Base-by-base conservation (phyloP, 768 basidiomycete species). In the Mycena kentingensis region DNA sequence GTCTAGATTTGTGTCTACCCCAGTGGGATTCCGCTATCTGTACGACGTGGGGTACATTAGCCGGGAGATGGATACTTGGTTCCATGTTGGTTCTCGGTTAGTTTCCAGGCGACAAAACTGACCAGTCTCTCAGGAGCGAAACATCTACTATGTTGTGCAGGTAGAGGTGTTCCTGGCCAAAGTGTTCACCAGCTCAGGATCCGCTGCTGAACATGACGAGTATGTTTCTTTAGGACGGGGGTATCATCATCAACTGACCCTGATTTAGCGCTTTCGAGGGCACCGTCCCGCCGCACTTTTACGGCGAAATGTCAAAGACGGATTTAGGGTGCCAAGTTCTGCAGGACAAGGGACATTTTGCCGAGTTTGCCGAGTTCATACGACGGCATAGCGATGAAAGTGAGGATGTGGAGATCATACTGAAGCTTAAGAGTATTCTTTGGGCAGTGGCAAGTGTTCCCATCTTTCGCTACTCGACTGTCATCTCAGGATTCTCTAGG, bases 241-340 rank as follows among this genome's bases (percentile, higher is more conserved):
- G 39, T n/a, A 31, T 11, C 15, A 13, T 38, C 24, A 15, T 15
- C 44, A 22, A 31, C 45, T 42, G 58, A 26, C 49, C 49, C 31
- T 4, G 19, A 10, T 19, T 7, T 62, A 88, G 86, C n/a, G 78
- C 80, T 18, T 91, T 90, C 52, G 93, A 94, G 46, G 89, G 88
- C 12, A 86, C 87, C 11, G 90, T 93, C 12, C 97, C 96, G 2
- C 85, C 90, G 2, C 95, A 99, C 68, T 98, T 99, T 70, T 96
- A 98, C 62, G 96, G 96, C 19, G 96, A 98, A 69, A 90, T 98
- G 81, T 88, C 94, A 39, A 98, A 97, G 69, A 98, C 97, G 3
- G 89, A 90, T 50, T 85, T 95, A 43, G 97, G 97, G 0, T 96
- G 94, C 68, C 89, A 90, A 64, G 85, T 94, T 10, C 73, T 99